Evolutionary conservation across 2,329 filamentous ascomycete genomes (phyloP).

Genomic region (Elsinoe australis): DNA sequence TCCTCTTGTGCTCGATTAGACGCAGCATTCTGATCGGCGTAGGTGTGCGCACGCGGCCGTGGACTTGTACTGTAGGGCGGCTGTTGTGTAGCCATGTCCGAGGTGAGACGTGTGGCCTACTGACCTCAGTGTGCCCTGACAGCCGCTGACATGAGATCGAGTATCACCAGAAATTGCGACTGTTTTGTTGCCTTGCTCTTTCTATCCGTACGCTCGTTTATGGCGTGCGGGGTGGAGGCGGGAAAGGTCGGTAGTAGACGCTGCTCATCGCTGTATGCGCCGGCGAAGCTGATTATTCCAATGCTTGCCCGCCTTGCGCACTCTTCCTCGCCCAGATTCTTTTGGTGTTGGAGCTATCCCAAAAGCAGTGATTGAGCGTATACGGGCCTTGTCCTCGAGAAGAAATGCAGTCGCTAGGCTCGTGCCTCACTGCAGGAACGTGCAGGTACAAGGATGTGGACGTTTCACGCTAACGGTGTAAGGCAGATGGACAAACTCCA

Average conservation of each 20-base stretch:
- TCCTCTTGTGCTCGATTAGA: slow-evolving; percentile 25
- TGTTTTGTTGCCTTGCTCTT: slow-evolving; percentile 7
- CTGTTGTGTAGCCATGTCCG: slow-evolving; percentile 18
- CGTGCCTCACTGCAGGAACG: slow-evolving; percentile 7
- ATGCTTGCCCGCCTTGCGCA: no score
- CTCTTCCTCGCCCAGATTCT: no score
- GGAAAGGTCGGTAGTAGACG: neutral
- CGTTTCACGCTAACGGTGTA: slow-evolving; percentile 15
- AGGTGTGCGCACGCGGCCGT: slow-evolving; percentile 38
- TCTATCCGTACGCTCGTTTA: neutral
- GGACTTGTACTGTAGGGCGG: slow-evolving; percentile 28
- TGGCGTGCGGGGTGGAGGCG: neutral
- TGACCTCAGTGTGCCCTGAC: slow-evolving; percentile 21
- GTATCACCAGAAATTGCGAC: neutral
- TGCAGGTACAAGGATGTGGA: slow-evolving; percentile 4
- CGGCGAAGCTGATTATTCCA: no score
- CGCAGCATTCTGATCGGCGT: slow-evolving; percentile 32
- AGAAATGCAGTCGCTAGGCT: neutral
- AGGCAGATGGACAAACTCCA: slow-evolving; percentile 8
- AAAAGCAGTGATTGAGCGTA: no score
- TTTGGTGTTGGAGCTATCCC: no score
- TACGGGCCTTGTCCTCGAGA: neutral
- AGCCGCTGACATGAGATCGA: slow-evolving; percentile 26
- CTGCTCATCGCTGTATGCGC: slow-evolving; percentile 9
- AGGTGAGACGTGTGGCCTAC: slow-evolving; percentile 24